Conservation (phyloP, 108 stramenopile genomes). For the Pseudonitzschia delicatissima region DNA sequence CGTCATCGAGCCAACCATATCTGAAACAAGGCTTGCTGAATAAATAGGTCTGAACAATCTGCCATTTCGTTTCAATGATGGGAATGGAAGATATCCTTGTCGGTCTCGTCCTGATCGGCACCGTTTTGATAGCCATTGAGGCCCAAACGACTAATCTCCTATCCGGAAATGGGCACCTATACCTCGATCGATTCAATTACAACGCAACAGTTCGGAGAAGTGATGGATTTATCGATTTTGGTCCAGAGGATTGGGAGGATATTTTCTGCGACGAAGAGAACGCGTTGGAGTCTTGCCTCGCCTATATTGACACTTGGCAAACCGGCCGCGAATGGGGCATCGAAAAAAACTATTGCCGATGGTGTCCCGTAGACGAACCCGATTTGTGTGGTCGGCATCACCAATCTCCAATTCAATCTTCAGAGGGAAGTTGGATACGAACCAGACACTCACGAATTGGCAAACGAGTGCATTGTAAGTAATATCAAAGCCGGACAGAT, state of each 20-base stretch:
- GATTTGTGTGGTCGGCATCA: constrained; percentile 20
- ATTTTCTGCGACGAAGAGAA: constrained; percentile 15
- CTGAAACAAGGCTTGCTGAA: no score
- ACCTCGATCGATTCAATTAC: constrained; percentile 20
- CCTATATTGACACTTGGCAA: constrained; percentile 26
- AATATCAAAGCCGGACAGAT: no score
- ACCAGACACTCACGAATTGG: constrained; percentile 3
- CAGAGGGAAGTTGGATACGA: constrained; percentile 13
- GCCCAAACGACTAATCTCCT: background rate
- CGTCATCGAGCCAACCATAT: no score
- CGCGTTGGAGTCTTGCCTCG: constrained; percentile 19
- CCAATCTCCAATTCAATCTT: constrained; percentile 40
- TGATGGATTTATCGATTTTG: constrained; percentile 20
- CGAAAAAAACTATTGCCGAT: constrained; percentile 29
- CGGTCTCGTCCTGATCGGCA: background rate
- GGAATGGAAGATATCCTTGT: background rate
- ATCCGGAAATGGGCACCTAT: background rate
- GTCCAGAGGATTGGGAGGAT: constrained; percentile 10
- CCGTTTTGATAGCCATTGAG: background rate
- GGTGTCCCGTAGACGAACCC: constrained; percentile 31
- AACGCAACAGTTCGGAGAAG: background rate
- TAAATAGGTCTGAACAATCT: no score
- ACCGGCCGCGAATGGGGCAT: constrained; percentile 21
- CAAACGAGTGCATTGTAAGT: constrained; percentile 16
- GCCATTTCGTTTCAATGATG: background rate